Conservation (phyloP, 192 early-diverging fungal species). For the Coemansia sp. region DNA sequence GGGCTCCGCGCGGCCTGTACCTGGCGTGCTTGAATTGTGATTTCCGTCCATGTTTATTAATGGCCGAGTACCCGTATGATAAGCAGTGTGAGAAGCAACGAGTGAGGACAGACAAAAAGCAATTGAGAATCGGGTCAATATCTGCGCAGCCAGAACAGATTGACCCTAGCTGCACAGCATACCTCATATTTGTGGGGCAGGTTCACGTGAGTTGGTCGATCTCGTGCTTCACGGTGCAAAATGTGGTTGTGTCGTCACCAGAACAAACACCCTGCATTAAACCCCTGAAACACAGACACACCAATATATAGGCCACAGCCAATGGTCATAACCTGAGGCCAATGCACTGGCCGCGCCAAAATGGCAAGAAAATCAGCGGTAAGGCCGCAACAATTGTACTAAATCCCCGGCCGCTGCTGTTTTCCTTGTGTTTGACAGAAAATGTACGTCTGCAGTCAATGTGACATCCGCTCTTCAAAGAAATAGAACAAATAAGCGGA, state of each 20-base stretch:
- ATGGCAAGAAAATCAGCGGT: not conserved
- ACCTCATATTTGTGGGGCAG: constrained; percentile 17
- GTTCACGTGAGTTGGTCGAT: constrained; percentile 18
- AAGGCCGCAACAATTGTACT: not conserved
- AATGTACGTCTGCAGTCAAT: not conserved
- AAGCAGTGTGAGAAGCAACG: not conserved
- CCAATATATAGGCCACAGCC: not conserved
- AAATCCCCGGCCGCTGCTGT: not conserved
- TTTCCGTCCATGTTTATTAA: constrained; percentile 1
- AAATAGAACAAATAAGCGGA: constrained; percentile 1
- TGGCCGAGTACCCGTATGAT: too few species aligned
- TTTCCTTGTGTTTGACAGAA: not conserved
- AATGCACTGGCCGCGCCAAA: not conserved
- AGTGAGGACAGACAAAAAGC: not conserved
- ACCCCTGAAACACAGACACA: not conserved
- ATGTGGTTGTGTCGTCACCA: not conserved
- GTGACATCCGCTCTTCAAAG: constrained; percentile 8
- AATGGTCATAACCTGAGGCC: constrained; percentile 5
- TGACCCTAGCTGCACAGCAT: constrained; percentile 3
- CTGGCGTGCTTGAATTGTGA: constrained; percentile 4
- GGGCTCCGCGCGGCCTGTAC: constrained; percentile 6
- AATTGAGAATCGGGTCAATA: not conserved
- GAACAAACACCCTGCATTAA: constrained; percentile 9
- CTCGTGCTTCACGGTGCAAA: not conserved
- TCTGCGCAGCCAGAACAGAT: not conserved